Conservation (phyloP, 2,329 filamentous ascomycete species). For the Alternaria alternata region DNA sequence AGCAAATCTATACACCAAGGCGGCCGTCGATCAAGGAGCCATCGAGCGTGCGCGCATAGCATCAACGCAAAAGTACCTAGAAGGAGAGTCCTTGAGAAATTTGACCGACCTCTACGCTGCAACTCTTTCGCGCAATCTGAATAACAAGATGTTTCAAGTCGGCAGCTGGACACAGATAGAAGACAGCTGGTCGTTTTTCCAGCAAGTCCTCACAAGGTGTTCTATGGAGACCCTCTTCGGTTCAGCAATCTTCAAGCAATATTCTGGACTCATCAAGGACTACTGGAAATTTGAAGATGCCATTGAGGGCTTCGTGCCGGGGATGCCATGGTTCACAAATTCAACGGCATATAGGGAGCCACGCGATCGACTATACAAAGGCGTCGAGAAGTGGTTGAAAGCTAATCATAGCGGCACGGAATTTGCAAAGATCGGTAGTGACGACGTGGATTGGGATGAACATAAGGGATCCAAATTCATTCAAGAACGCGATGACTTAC, state of each 20-base stretch:
- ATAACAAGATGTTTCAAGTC: slow-evolving; percentile 42
- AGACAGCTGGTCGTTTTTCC: slow-evolving; percentile 42
- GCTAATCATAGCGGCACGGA: slow-evolving; percentile 25
- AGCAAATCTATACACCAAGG: slow-evolving; percentile 10
- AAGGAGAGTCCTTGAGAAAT: slow-evolving; percentile 18
- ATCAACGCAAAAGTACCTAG: slow-evolving; percentile 25
- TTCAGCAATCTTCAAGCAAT: slow-evolving; percentile 32
- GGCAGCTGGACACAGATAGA: slow-evolving; percentile 42
- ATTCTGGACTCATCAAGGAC: slow-evolving; percentile 36
- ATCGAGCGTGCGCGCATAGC: slow-evolving; percentile 11
- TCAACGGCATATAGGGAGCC: slow-evolving; percentile 21
- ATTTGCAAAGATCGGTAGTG: slow-evolving; percentile 18
- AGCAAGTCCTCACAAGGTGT: slow-evolving; percentile 38
- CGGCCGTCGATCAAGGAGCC: background rate
- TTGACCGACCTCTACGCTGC: slow-evolving; percentile 30
- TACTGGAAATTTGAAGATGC: slow-evolving; percentile 37
- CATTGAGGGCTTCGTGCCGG: slow-evolving; percentile 25
- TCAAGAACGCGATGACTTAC: slow-evolving; percentile 25
- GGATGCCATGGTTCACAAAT: slow-evolving; percentile 28
- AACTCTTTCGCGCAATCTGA: slow-evolving; percentile 31
- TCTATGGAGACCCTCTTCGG: slow-evolving; percentile 37
- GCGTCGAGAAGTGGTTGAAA: slow-evolving; percentile 36
- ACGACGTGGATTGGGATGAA: slow-evolving; percentile 30
- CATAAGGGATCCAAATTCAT: slow-evolving; percentile 32
- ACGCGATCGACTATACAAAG: slow-evolving; percentile 29